Evolutionary conservation across 106 monocot species (phyloP).

Genomic region (Chionographis japonica): DNA sequence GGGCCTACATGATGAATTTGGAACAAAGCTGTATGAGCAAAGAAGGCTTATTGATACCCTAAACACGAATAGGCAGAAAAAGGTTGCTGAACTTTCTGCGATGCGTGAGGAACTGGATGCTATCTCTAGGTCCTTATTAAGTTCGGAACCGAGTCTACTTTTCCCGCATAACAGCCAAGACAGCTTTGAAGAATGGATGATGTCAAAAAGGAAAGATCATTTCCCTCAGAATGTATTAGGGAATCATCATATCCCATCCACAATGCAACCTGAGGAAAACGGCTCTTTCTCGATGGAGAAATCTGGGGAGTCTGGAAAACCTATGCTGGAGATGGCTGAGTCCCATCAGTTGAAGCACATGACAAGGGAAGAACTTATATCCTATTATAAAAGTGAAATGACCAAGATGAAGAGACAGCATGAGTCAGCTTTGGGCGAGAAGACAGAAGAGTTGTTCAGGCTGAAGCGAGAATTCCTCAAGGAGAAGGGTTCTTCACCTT

Average conservation of each 20-base stretch:
- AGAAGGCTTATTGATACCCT: slow-evolving; percentile 28
- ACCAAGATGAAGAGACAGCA: slow-evolving; percentile 75
- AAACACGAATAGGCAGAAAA: slow-evolving; percentile 35
- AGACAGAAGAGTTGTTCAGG: slow-evolving; percentile 83
- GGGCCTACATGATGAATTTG: slow-evolving; percentile 38
- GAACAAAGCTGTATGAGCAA: slow-evolving; percentile 40
- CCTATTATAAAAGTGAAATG: slow-evolving; percentile 66
- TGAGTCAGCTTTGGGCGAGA: slow-evolving; percentile 76
- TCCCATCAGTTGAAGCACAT: slow-evolving; percentile 43
- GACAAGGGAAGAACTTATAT: slow-evolving; percentile 56
- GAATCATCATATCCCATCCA: slow-evolving; percentile 14
- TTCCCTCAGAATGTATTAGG: slow-evolving; percentile 22
- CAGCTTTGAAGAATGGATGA: slow-evolving; percentile 42
- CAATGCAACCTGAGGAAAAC: slow-evolving; percentile 33
- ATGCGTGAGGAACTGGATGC: slow-evolving; percentile 57
- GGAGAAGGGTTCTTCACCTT: slow-evolving; percentile 48
- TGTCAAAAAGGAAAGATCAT: slow-evolving; percentile 45
- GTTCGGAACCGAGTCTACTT: slow-evolving; percentile 29
- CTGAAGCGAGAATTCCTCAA: slow-evolving; percentile 70
- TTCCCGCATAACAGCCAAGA: slow-evolving; percentile 30
- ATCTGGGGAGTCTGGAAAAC: slow-evolving; percentile 13
- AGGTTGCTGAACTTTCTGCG: slow-evolving; percentile 25
- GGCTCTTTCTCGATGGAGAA: slow-evolving; percentile 15
- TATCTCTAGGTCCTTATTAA: slow-evolving; percentile 40
- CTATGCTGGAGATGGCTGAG: slow-evolving; percentile 35